Base-by-base conservation (phyloP, 2,329 filamentous ascomycete species). In the Cytospora schulzeri region DNA sequence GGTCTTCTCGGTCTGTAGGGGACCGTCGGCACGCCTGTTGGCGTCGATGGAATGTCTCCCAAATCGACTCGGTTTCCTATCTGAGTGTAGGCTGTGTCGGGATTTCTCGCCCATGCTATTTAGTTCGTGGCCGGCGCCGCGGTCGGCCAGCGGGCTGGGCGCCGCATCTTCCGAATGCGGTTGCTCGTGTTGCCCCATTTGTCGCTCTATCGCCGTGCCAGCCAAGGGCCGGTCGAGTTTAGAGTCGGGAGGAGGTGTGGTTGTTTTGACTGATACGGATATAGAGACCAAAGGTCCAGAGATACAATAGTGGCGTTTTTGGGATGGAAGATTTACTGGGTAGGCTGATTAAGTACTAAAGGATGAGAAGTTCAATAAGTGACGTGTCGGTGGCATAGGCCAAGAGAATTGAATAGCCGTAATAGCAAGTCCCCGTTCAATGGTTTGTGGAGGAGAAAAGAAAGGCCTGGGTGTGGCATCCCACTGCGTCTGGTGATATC, bases 31-130 rank as follows among this genome's bases (percentile, higher is more conserved):
- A 17, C 28, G 41, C 17, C 38, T 57, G 17, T 55, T 26, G 50
- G 51, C 54, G 52, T 65, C 65, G 12, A 67, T 51, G 24, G 65
- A 67, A 26, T 67, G 59, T 5, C 62, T 55, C 4, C 58, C 62
- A 24, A 57, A 33, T 4, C 54, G 54, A 35, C 24, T 26, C 6
- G 50, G 51, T 17, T 58, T 56, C 15, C 29, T 50, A 22, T 65
- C 33, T 38, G 58, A 65, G 17, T 62, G 62, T 59, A 62, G 15
- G n/a, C 41, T 54, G 29, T 50, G 31, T 19, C 62, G 58, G 31
- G 58, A 48, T 24, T 60, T 57, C 50, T 53, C 61, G 3, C 55
- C 41, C 7, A 59, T 19, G 9, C 22, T 24, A 14, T 29, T 33
- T 19, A 19, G 24, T n/a, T 63, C 33, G 55, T 51, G 15, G 4